Conservation (phyloP, 2,329 filamentous ascomycete species). For the Penicillium aurantiogriseum region DNA sequence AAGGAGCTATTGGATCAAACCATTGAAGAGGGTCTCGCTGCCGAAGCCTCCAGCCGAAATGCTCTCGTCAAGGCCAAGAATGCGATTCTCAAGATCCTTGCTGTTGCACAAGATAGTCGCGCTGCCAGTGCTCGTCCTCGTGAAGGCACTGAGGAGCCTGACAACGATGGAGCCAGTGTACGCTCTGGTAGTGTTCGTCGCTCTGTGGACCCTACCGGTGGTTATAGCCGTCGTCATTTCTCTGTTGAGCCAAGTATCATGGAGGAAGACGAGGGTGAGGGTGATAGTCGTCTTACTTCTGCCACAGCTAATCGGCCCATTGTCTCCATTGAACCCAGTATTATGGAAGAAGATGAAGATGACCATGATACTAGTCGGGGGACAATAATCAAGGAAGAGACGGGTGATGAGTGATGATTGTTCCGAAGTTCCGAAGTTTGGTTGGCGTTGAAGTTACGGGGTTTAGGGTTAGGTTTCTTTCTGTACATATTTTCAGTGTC, state of each 20-base stretch:
- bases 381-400: slow-evolving; percentile 36
- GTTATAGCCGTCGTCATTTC: slow-evolving; percentile 25
- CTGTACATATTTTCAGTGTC: slow-evolving; percentile 15
- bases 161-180: slow-evolving; percentile 33
- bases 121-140: slow-evolving; percentile 33
- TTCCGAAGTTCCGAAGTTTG: slow-evolving; percentile 7
- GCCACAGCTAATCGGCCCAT: slow-evolving; percentile 20
- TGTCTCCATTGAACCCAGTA: slow-evolving; percentile 37
- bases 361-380: slow-evolving; percentile 31
- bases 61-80: slow-evolving; percentile 49
- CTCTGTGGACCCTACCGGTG: slow-evolving; percentile 31
- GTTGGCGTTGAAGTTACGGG: slow-evolving; percentile 12
- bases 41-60: slow-evolving; percentile 45
- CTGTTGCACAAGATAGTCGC: slow-evolving; percentile 50
- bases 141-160: slow-evolving; percentile 33
- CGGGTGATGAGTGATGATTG: slow-evolving; percentile 28
- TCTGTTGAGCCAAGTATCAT: slow-evolving; percentile 40
- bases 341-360: slow-evolving; percentile 42
- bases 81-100: slow-evolving; percentile 41
- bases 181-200: slow-evolving; percentile 31
- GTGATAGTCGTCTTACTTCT: slow-evolving; percentile 30
- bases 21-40: slow-evolving; percentile 47
- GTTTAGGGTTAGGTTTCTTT: slow-evolving; percentile 9
- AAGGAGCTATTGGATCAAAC: slow-evolving; percentile 59
- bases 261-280: slow-evolving; percentile 36